phyloP scores from a whole-genome alignment of 208 protist genomes.

The Kentomonas sorsogonicus region DNA sequence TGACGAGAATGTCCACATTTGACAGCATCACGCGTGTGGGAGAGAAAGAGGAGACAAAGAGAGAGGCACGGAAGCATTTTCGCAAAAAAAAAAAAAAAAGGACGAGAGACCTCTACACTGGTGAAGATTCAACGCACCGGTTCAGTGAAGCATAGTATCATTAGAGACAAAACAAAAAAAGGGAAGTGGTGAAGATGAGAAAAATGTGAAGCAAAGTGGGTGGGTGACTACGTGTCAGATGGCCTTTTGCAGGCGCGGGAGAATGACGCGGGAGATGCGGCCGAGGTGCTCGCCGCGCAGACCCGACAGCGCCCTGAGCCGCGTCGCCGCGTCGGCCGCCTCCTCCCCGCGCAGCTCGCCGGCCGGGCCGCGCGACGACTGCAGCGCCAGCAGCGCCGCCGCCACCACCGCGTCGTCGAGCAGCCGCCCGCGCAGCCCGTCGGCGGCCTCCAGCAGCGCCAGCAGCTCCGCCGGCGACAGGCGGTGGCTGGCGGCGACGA shows the following conservation, averaged over 20 bases:
- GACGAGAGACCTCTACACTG: not conserved
- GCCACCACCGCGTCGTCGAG: conserved; percentile 58
- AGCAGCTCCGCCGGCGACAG: conserved; percentile 43
- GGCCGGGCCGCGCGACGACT: conserved; percentile 18
- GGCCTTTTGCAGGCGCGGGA: conserved; percentile 1
- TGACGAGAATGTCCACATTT: too few relatives aligned
- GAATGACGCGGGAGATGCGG: not conserved
- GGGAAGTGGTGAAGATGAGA: not conserved
- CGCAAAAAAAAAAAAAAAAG: not conserved
- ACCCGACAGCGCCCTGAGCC: conserved; percentile 32
- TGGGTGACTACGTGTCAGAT: not conserved
- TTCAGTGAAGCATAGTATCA: too few relatives aligned
- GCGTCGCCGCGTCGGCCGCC: conserved; percentile 21
- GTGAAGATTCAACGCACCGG: too few relatives aligned
- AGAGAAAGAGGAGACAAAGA: not conserved
- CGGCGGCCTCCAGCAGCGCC: conserved; percentile 53
- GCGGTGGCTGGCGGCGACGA: conserved; percentile 40
- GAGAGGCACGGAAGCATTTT: not conserved
- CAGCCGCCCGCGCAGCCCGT: conserved; percentile 37
- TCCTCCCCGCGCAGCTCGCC: conserved; percentile 22
- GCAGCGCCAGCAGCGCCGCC: conserved; percentile 59
- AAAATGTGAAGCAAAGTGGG: conserved; percentile 1
- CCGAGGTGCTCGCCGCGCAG: not conserved
- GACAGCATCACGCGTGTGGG: not conserved
- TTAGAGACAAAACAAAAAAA: conserved; percentile 1